Evolutionary conservation across 1,284 basidiomycete genomes (phyloP).

Genomic region (Puccinia novopanici): DNA sequence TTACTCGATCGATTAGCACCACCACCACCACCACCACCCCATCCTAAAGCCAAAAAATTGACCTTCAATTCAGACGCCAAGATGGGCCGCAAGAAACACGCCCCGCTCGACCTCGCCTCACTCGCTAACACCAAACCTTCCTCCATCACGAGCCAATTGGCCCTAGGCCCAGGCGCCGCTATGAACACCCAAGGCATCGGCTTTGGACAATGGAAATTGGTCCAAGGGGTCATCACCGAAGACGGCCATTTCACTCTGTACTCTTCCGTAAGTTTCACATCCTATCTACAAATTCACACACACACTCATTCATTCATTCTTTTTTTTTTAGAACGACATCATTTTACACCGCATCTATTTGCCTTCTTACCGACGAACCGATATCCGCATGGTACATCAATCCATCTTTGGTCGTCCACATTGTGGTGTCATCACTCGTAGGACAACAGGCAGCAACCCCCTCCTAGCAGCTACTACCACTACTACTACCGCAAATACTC

Average conservation of each 20-base stretch:
- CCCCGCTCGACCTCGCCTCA: not conserved
- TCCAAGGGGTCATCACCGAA: slow-evolving; percentile 44
- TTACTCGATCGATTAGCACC: too few relatives aligned
- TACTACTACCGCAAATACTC: slow-evolving; percentile 38
- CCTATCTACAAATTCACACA: not conserved
- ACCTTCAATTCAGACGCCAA: slow-evolving; percentile 10
- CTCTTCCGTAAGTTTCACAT: slow-evolving; percentile 9
- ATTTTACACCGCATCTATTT: slow-evolving; percentile 39
- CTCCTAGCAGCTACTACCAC: too few relatives aligned
- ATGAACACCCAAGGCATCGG: slow-evolving; percentile 38
- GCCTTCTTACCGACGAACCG: slow-evolving; percentile 46
- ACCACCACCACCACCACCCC: not conserved
- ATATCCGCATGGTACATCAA: slow-evolving; percentile 50
- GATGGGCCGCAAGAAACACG: slow-evolving; percentile 6
- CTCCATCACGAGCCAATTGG: slow-evolving; percentile 52
- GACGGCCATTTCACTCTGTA: slow-evolving; percentile 48
- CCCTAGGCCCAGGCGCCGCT: slow-evolving; percentile 41
- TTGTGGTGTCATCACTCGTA: slow-evolving; percentile 45
- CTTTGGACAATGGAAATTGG: slow-evolving; percentile 43
- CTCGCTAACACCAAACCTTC: slow-evolving; percentile 52
- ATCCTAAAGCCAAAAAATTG: slow-evolving; percentile 12
- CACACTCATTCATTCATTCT: not conserved
- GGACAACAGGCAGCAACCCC: not conserved
- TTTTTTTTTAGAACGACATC: slow-evolving; percentile 15
- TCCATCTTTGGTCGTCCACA: slow-evolving; percentile 48